Evolutionary conservation across 345 rosid species (phyloP), one percentile per base, ranked within the genome.

Genomic region (Adansonia digitata): DNA sequence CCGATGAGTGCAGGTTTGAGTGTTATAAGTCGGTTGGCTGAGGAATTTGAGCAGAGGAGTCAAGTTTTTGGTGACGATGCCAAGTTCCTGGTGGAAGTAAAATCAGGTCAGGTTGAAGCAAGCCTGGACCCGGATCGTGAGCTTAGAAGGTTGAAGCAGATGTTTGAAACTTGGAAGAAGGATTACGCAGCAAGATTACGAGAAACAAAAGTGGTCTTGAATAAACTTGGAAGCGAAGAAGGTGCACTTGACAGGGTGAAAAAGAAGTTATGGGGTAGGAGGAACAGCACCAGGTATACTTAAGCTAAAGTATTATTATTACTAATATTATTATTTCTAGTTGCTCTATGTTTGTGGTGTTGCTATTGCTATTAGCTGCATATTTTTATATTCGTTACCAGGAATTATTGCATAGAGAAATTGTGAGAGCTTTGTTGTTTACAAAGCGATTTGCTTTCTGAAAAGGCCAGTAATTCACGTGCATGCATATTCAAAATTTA

Each of bases 151-250:
- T 81, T 95, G 82, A 95, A 93, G 80, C 94, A 93, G 82, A 90
- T 93, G 93, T 95, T 95, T 64, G 99, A 95, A 81, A 85, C 90
- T 24, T 95, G 99, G 99, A 95, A 95, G 86, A 95, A 93, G 80
- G 99, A 95, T 78, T 95, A 93, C 1, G 91, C 93, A 37, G 43
- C 76, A 61, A 89, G 99, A 71, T 76, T 96, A 78, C 78, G 98
- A 20, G 98, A 96, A 80, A 93, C 98, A 0, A 96, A 92, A 78
- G 86, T 92, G 79, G 84, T 92, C 15, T 79, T 96, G 83, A 85
- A 90, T 73, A 96, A 96, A 80, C 97, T 96, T 0, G 97, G 97
- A 64, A 91, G 56, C 13, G 97, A 93, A 76, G 97, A 90, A 82
- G 90, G 91, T 63, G 88, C 89, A 6, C 80, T 87, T 43, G 93